Conservation (phyloP, 257 asterid species). For the Nicotiana paniculata region DNA sequence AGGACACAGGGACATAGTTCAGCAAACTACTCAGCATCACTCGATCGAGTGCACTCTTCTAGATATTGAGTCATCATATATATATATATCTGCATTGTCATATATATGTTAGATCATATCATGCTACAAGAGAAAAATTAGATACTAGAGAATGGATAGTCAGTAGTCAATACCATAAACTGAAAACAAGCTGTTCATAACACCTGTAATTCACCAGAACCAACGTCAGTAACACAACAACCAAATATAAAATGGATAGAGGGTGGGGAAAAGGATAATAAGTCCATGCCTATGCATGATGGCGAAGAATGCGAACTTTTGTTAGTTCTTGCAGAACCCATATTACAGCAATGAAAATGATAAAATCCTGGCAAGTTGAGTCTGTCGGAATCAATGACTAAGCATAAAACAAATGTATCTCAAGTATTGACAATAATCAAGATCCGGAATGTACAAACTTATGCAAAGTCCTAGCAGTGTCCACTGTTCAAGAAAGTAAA, state of each 20-base stretch:
- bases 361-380: conserved; percentile 55
- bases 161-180: conserved; percentile 84
- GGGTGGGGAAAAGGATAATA: too few relatives aligned
- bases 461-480: too few relatives aligned
- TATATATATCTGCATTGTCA: conserved; percentile 67
- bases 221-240: conserved; percentile 8
- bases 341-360: conserved; percentile 64
- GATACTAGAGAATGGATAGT: conserved; percentile 1
- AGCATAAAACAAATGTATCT: conserved; percentile 1
- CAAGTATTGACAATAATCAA: background rate
- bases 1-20: conserved; percentile 97
- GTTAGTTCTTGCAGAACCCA: conserved; percentile 73
- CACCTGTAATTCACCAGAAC: conserved; percentile 47
- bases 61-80: conserved; percentile 84
- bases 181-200: conserved; percentile 94
- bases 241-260: background rate
- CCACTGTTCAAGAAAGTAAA: too few relatives aligned
- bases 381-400: conserved; percentile 2
- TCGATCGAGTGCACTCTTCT: conserved; percentile 69
- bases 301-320: too few relatives aligned
- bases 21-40: conserved; percentile 99
- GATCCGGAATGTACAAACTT: too few relatives aligned
- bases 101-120: background rate
- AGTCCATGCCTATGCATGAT: too few relatives aligned
- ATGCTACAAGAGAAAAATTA: background rate